These are phyloP conservation scores for Leccinum variicolor DNA, from an alignment of 768 basidiomycete genomes.

Conservation along the genomic window DNA sequence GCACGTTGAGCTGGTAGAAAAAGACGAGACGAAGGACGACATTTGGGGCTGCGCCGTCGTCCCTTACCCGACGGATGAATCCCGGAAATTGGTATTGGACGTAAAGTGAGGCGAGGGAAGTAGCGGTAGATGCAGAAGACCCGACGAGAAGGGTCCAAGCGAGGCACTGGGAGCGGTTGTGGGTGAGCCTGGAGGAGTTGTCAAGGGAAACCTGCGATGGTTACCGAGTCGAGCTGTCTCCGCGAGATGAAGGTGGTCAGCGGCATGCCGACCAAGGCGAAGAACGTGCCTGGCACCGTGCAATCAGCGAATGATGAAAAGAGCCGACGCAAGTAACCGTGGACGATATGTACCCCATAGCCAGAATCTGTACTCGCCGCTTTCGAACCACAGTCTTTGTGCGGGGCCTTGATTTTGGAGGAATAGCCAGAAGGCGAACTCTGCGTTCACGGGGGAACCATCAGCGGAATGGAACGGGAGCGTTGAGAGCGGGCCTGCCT, in stretches of 20 bases:
- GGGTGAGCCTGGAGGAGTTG: constrained; percentile 11
- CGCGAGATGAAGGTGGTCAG: constrained; percentile 61
- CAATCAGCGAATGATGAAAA: constrained; percentile 5
- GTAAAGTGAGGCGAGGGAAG: constrained; percentile 67
- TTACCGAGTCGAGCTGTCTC: constrained; percentile 55
- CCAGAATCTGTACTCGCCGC: constrained; percentile 77
- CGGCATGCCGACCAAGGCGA: constrained; percentile 70
- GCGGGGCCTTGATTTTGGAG: constrained; percentile 72
- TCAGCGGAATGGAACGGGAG: no score
- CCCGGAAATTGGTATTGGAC: constrained; percentile 67
- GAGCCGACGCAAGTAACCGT: neutral
- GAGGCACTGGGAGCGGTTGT: constrained; percentile 45
- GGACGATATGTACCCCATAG: constrained; percentile 45
- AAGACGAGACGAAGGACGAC: constrained; percentile 72
- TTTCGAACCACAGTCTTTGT: constrained; percentile 73
- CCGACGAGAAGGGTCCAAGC: constrained; percentile 79
- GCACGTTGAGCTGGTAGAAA: constrained; percentile 76
- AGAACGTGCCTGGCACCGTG: constrained; percentile 49
- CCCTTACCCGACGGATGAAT: constrained; percentile 68
- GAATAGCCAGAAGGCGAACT: constrained; percentile 81
- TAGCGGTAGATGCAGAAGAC: constrained; percentile 58
- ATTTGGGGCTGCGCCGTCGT: constrained; percentile 69
- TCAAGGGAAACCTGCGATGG: neutral
- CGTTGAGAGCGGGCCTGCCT: constrained; percentile 35
- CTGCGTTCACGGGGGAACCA: constrained; percentile 32